Base-by-base conservation (phyloP, 305 asterid genomes). In the Rubia occidens region DNA sequence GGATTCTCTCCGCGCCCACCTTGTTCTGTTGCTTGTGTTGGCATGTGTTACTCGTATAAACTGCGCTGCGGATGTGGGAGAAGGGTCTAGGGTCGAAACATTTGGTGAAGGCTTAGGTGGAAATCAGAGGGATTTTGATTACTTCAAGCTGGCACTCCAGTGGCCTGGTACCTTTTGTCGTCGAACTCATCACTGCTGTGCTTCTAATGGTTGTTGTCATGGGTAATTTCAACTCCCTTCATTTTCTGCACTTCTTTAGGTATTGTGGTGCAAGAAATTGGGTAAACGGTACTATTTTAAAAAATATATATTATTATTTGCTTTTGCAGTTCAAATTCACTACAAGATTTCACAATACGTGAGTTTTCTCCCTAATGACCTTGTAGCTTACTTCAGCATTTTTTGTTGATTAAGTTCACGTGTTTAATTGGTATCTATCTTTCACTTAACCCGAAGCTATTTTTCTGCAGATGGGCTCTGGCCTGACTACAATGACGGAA, bases 401-500 rank as follows among this genome's bases (percentile, higher is more conserved):
- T 44, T 35, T 10, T 2, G 59, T 15, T 10, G 64, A 18, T 54
- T 37, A 11, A 49, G 21, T 15, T 15, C 29, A 53, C 58, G n/a
- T 68, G 39, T 73, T 63, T 54, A 43, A 13, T 40, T 51, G 53
- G 63, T 45, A 45, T 29, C 72, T 60, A 14, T 49, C 14, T 17
- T 68, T 17, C 44, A 70, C 55, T 58, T 9, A n/a, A 72, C 21
- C 60, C 64, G 53, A 64, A 63, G 70, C 60, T 73, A 40, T 70
- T 76, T 45, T 71, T 59, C 17, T 82, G 78, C 81, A 89, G 98
- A 92, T 84, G 98, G 98, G 74, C 94, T 92, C 49, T 92, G 98
- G 96, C 67, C 94, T 60, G 94, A 92, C 71, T 92, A 92, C 76
- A 88, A 88, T 74, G 98, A 92, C 53, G 97, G 96, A 71, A 74